Evolutionary conservation across 2,329 filamentous ascomycete genomes (phyloP).

Genomic region (Pseudodiploospora longispora): DNA sequence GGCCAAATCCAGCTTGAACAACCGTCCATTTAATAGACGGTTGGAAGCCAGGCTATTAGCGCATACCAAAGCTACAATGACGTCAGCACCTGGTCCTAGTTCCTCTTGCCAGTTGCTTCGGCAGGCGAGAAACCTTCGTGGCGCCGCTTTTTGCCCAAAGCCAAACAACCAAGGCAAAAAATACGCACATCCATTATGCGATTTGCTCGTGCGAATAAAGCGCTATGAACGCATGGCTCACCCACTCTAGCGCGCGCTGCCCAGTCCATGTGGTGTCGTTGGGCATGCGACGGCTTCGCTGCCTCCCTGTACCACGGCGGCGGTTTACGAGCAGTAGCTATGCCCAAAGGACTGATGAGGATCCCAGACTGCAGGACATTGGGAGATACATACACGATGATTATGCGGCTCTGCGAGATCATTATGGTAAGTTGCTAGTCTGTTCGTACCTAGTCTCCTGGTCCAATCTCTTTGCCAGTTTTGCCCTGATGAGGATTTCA

Average conservation of each 20-base stretch:
- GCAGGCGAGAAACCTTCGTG: too few relatives aligned
- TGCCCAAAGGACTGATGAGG: conserved; percentile 15
- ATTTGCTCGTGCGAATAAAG: neutral
- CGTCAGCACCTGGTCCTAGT: conserved; percentile 4
- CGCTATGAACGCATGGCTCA: conserved; percentile 7
- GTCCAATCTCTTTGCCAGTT: neutral
- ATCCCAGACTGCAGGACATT: conserved; percentile 33
- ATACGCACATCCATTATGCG: too few relatives aligned
- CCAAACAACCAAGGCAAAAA: too few relatives aligned
- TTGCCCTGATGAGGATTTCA: too few relatives aligned
- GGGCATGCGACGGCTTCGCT: conserved; percentile 1
- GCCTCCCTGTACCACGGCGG: conserved; percentile 3
- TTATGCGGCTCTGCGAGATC: conserved; percentile 35
- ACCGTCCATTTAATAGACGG: neutral
- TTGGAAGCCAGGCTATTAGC: neutral
- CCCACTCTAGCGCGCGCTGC: neutral
- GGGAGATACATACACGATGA: conserved; percentile 37
- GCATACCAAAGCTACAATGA: conserved; percentile 1
- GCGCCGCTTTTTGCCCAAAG: too few relatives aligned
- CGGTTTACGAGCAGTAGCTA: conserved; percentile 3
- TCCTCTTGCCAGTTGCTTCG: too few relatives aligned
- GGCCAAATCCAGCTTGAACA: neutral
- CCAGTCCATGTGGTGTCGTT: neutral
- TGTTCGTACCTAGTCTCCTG: neutral
- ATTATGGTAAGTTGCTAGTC: conserved; percentile 30